Percentiles rank a stretch among this genome's conserved stretches.
Evolutionary conservation across 257 asterid genomes (phyloP).

Genomic region (Solanum corneliomulleri): DNA sequence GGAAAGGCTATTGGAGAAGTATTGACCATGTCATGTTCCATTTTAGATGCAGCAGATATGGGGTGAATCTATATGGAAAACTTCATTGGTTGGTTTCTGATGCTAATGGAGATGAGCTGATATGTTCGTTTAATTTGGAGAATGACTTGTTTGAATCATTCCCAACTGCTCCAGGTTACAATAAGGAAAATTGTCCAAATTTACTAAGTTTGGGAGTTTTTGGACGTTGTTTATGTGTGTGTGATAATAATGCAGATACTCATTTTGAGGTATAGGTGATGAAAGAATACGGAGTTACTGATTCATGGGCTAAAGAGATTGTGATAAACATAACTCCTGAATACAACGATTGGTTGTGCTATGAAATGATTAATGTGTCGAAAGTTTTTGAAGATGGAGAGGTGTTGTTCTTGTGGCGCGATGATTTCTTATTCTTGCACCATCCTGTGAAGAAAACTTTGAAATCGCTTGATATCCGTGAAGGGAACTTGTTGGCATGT

Average conservation of each 20-base stretch:
- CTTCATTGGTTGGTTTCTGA: slow-evolving; percentile 44
- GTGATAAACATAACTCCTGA: slow-evolving; percentile 17
- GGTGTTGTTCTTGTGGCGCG: slow-evolving; percentile 30
- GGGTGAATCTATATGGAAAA: slow-evolving; percentile 20
- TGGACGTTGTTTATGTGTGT: slow-evolving; percentile 16
- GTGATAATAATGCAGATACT: slow-evolving; percentile 16
- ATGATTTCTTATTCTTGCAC: slow-evolving; percentile 4
- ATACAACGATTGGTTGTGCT: slow-evolving; percentile 10
- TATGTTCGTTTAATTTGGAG: slow-evolving; percentile 44
- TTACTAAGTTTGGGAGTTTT: slow-evolving; percentile 25
- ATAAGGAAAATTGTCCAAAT: background rate
- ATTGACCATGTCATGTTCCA: slow-evolving; percentile 9
- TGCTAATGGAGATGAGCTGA: background rate
- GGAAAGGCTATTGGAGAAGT: slow-evolving; percentile 17
- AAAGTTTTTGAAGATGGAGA: slow-evolving; percentile 27
- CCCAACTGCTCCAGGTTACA: slow-evolving; percentile 14
- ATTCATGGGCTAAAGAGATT: slow-evolving; percentile 29
- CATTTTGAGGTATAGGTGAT: slow-evolving; percentile 40
- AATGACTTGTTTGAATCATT: slow-evolving; percentile 23
- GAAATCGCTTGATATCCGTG: background rate
- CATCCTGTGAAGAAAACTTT: background rate
- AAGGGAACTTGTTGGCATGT: background rate
- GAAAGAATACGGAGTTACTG: slow-evolving; percentile 31
- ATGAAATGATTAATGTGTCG: slow-evolving; percentile 17
- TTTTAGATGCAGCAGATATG: slow-evolving; percentile 7